These are phyloP conservation scores for Aspergillus luchuensis DNA, from an alignment of 2,329 filamentous ascomycete genomes.

Conservation along the genomic window DNA sequence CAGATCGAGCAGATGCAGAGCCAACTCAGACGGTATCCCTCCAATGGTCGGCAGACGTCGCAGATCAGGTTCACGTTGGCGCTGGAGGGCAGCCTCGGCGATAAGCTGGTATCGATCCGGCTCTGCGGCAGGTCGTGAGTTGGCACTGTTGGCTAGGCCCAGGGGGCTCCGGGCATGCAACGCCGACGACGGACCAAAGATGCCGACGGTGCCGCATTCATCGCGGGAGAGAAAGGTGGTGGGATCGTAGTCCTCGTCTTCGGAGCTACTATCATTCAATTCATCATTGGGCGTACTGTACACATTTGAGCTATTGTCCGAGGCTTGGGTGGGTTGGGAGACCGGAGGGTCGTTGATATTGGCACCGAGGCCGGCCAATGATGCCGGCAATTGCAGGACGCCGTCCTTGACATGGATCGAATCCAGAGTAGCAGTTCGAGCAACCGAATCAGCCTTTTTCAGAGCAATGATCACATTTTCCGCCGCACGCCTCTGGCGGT, in stretches of 20 bases:
- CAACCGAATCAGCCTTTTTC: not conserved
- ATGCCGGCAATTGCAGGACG: not conserved
- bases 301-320: not conserved
- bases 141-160: not conserved
- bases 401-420: not conserved
- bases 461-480: not conserved
- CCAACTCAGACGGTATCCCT: conserved; percentile 55
- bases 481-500: not conserved
- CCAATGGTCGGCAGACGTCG: conserved; percentile 46
- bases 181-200: conserved; percentile 10
- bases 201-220: conserved; percentile 8
- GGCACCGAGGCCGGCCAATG: not conserved
- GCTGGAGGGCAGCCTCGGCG: conserved; percentile 32
- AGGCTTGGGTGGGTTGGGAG: not conserved
- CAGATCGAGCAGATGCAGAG: conserved; percentile 54
- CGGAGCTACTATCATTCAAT: not conserved
- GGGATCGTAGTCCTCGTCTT: conserved; percentile 9
- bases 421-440: not conserved
- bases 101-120: conserved; percentile 10
- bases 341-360: not conserved
- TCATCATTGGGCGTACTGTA: conserved; percentile 1
- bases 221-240: conserved; percentile 11
- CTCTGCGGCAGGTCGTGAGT: not conserved
- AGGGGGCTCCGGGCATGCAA: conserved; percentile 3
- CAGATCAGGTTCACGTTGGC: conserved; percentile 46